A percentile compares a stretch with the other conserved stretches of the same genome.
Conservation (phyloP, 306 rosid species). For the Pterocarpus macrocarpus region DNA sequence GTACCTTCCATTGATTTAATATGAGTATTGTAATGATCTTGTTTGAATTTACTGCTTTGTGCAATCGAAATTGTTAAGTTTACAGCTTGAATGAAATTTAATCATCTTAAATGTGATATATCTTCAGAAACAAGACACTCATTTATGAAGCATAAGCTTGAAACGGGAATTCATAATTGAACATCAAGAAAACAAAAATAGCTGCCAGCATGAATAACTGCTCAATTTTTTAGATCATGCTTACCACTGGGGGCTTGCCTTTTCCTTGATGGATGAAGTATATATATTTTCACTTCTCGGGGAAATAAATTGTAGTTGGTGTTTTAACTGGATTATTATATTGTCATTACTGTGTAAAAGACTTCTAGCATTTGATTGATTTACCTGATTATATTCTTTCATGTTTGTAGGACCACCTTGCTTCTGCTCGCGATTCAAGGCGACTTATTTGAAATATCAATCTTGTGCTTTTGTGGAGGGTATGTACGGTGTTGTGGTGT, state of each 20-base stretch:
- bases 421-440: conserved; percentile 89
- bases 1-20: conserved; percentile 20
- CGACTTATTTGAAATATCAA: conserved; percentile 60
- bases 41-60: conserved; percentile 44
- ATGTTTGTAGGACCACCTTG: conserved; percentile 82
- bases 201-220: conserved; percentile 9
- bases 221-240: conserved; percentile 24
- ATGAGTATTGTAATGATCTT: conserved; percentile 30
- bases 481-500: conserved; percentile 30
- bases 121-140: conserved; percentile 5
- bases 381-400: conserved; percentile 44
- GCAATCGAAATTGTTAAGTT: conserved; percentile 14
- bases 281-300: neutral
- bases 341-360: neutral
- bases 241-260: neutral
- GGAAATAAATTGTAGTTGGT: neutral
- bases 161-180: conserved; percentile 26
- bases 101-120: conserved; percentile 17
- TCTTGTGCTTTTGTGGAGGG: conserved; percentile 44
- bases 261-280: conserved; percentile 6
- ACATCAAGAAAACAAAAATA: neutral
- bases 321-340: conserved; percentile 3
- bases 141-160: conserved; percentile 1
- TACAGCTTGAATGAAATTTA: conserved; percentile 25
- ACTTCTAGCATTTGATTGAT: conserved; percentile 15